These are phyloP conservation scores for Carallia brachiata DNA, from an alignment of 345 rosid species.

Conservation along the genomic window DNA sequence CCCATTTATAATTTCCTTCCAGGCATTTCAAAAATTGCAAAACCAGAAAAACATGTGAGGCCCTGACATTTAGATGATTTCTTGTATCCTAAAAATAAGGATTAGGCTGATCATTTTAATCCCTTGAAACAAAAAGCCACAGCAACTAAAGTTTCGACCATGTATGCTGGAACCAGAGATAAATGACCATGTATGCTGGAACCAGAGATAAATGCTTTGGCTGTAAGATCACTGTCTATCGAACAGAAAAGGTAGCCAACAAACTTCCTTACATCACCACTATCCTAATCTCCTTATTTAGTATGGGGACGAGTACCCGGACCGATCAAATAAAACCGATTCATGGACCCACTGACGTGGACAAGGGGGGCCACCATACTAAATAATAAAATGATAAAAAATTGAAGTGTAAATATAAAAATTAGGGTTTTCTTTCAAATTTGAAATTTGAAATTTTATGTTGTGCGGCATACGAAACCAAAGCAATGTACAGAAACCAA, in stretches of 20 bases:
- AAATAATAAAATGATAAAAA: no score
- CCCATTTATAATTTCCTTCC: conserved; percentile 20
- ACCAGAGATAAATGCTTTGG: conserved; percentile 90
- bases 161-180: conserved; percentile 95
- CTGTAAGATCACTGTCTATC: conserved; percentile 85
- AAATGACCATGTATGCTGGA: conserved; percentile 96
- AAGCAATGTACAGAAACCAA: no score
- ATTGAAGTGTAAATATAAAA: no score
- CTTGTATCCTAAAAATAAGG: not conserved
- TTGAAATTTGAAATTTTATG: no score
- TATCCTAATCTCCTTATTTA: no score
- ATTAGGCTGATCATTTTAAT: not conserved
- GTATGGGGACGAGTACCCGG: no score
- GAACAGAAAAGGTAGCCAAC: conserved; percentile 81
- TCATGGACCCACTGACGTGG: no score
- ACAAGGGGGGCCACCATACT: no score
- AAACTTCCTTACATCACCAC: no score
- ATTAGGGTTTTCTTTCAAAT: no score
- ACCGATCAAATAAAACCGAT: no score
- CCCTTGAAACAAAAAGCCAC: conserved; percentile 58
- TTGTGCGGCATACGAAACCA: no score
- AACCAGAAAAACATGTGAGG: conserved; percentile 80
- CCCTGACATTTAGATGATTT: not conserved
- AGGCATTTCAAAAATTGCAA: conserved; percentile 89
- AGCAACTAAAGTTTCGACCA: conserved; percentile 70